These are phyloP conservation scores for Pachyrhizus erosus DNA, from an alignment of 306 rosid species.

Conservation along the genomic window DNA sequence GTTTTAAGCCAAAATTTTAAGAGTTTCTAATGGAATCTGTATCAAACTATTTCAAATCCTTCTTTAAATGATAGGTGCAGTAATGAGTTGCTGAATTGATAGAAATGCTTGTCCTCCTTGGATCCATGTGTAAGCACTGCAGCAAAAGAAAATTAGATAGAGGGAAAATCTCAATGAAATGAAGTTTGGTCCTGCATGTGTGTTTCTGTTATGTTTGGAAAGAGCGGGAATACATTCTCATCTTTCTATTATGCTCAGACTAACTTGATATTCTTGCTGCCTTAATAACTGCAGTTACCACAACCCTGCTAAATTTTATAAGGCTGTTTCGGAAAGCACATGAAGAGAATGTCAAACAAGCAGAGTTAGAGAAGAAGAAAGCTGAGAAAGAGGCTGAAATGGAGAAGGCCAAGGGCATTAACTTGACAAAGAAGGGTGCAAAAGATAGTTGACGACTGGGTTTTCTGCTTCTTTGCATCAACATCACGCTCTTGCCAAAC, in stretches of 20 bases:
- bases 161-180: conserved; percentile 7
- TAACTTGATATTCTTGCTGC: conserved; percentile 43
- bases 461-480: conserved; percentile 49
- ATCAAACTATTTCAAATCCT: conserved; percentile 7
- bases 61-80: neutral
- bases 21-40: conserved; percentile 10
- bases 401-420: conserved; percentile 89
- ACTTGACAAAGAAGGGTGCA: conserved; percentile 69
- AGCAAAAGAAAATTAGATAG: conserved; percentile 16
- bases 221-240: neutral
- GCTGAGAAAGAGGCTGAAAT: conserved; percentile 90
- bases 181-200: conserved; percentile 34
- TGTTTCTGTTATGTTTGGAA: conserved; percentile 27
- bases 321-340: conserved; percentile 95
- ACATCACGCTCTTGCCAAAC: conserved; percentile 50
- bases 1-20: neutral
- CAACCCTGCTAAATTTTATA: conserved; percentile 76
- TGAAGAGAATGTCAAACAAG: conserved; percentile 91
- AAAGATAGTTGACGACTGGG: conserved; percentile 63
- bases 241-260: conserved; percentile 31
- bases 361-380: conserved; percentile 90
- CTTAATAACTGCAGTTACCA: conserved; percentile 75
- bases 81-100: conserved; percentile 14
- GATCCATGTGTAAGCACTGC: conserved; percentile 12
- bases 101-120: neutral